A percentile compares a stretch with the other conserved stretches of the same genome.
Conservation (phyloP, 352 stramenopile genomes). For the Globisporangium irregulare region DNA sequence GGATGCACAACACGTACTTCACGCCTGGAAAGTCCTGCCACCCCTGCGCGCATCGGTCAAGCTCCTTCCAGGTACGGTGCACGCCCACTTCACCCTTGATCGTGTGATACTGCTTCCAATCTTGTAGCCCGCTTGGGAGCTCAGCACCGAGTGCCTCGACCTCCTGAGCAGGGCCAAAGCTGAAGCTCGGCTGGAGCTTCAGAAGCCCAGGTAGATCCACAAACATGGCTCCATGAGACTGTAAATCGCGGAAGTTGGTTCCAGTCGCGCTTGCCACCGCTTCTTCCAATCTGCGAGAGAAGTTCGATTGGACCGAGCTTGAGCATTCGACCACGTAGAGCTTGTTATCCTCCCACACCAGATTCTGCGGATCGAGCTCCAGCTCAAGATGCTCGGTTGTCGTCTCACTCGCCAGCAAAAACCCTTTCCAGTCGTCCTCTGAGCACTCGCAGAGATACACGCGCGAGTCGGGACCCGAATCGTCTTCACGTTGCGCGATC, state of each 20-base stretch:
- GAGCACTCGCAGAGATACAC: background rate
- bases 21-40: conserved; percentile 2
- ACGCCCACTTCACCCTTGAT: conserved; percentile 4
- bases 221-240: background rate
- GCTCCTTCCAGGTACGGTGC: background rate
- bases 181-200: background rate
- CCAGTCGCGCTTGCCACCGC: background rate
- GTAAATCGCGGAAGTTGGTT: background rate
- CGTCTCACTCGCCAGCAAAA: background rate
- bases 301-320: background rate
- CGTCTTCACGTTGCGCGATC: too few species aligned
- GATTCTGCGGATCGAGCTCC: background rate
- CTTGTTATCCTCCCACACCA: background rate
- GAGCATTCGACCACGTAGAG: background rate
- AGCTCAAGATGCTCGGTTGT: background rate
- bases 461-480: background rate
- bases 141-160: background rate
- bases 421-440: background rate
- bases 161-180: background rate
- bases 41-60: background rate
- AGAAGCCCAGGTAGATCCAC: background rate
- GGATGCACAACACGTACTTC: background rate
- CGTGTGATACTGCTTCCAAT: background rate
- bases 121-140: background rate
- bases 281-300: background rate